Evolutionary conservation across 164 flowering plant species (phyloP).

Genomic region (Euptelea pleiosperma): DNA sequence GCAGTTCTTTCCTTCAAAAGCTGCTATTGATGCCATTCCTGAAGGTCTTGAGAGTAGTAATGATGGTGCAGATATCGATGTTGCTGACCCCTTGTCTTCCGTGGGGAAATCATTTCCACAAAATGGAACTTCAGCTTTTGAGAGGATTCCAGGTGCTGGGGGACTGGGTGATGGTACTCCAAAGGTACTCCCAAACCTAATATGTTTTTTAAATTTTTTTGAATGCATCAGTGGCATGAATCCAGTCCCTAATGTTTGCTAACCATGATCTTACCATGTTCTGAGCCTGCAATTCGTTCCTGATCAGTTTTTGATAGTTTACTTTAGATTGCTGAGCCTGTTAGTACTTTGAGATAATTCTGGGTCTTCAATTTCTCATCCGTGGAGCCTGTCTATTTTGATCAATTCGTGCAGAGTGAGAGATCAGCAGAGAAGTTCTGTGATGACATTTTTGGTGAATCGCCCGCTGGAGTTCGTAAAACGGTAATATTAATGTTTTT

Average conservation of each 20-base stretch:
- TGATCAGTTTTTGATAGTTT: background rate
- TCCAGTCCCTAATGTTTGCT: too few relatives aligned
- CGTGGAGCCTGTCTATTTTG: slow-evolving; percentile 7
- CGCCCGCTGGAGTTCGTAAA: slow-evolving; percentile 84
- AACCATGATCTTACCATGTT: too few relatives aligned
- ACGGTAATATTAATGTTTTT: slow-evolving; percentile 31
- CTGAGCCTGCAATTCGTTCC: too few relatives aligned
- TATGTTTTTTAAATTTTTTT: background rate
- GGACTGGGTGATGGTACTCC: slow-evolving; percentile 91
- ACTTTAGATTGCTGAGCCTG: background rate
- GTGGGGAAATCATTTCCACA: slow-evolving; percentile 59
- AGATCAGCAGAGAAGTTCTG: slow-evolving; percentile 62
- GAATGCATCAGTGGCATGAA: background rate
- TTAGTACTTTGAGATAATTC: background rate
- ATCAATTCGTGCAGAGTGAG: slow-evolving; percentile 61
- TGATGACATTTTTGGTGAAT: slow-evolving; percentile 98
- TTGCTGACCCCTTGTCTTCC: slow-evolving; percentile 45
- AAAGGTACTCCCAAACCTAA: too few relatives aligned
- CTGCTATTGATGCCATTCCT: slow-evolving; percentile 20
- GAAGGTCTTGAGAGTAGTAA: slow-evolving; percentile 29
- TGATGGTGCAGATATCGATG: slow-evolving; percentile 37
- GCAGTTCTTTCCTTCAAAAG: slow-evolving; percentile 20
- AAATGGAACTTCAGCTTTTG: slow-evolving; percentile 39
- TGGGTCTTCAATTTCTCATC: background rate
- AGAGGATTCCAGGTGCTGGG: slow-evolving; percentile 37